Base-by-base conservation (phyloP, 208 protist genomes). In the Naegleria gruberi region DNA sequence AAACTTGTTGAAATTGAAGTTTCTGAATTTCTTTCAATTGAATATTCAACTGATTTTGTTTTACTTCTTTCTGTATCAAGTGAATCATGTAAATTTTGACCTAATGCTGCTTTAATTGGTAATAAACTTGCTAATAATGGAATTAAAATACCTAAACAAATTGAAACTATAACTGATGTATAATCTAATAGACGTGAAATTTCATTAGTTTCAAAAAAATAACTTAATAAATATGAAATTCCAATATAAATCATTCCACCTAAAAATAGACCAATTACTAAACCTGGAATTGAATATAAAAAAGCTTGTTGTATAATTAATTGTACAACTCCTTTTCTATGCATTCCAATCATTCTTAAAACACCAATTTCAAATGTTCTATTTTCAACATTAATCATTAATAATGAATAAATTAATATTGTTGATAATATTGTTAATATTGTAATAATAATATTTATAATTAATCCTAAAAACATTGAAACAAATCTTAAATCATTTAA, bases 311-410 rank as follows among this genome's bases (percentile, higher is more conserved):
- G 91, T 37, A 96, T 84, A 7, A 97, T 92, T 77, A 96, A 91
- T 26, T 92, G 19, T 23, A 93, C 91, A 3, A 97, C 51, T 87
- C 93, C 90, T 12, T 40, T 41, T 55, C 92, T 90, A 0, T 91
- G 90, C 91, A 97, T 96, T 74, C 95, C 95, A 41, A 83, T 83
- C 95, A 98, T 98, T 87, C 97, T 93, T 65, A 97, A 92, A 34
- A 98, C 95, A 84, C 96, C 97, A 23, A 98, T 91, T 85, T 99
- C 97, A 93, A 98, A 98, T 10, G 95, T 96, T 77, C 96, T 92
- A 37, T 94, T 96, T 45, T 99, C 96, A 8, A 98, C 91, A 57
- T 93, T 94, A 23, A 98, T 93, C 86, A 96, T 97, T 40, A 99
- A 93, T 15, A 98, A 91, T 5, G 96, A 97, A 93, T 98, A 97